Base-by-base conservation (phyloP, 176 grass and related monocot species). In the Raddia distichophylla region DNA sequence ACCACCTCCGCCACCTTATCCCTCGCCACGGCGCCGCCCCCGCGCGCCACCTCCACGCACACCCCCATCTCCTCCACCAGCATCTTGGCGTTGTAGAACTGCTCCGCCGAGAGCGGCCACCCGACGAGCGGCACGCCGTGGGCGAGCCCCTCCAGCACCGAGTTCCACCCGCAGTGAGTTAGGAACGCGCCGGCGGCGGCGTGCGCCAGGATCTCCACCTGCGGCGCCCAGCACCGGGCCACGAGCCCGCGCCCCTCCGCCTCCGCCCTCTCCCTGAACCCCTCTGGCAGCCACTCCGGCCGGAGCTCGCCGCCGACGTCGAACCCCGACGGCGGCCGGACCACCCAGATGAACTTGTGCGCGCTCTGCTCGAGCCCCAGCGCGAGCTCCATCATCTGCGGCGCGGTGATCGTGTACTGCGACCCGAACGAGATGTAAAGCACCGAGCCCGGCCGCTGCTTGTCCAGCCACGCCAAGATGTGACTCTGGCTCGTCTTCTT, bases 91-190 rank as follows among this genome's bases (percentile, higher is more conserved):
- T 85, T 85, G 49, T 55, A 85, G 40, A 89, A 85, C 49, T 89
- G 83, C 27, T 89, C 87, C 15, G 72, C 76, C 57, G 48, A 52
- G 8, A 89, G 72, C 10, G 87, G 73, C 49, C 83, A 81, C 0
- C 69, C 82, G 22, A 85, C 3, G 17, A 82, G 14, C 6, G 83
- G 83, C 73, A 86, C 73, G 18, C 87, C 87, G 10, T 13, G 15
- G 2, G 17, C 32, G 17, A 90, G 64, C 32, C 72, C 75, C 43
- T 89, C 87, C 55, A 71, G 77, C 58, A 49, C 67, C 13, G 87
- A 89, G 71, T 81, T 89, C 87, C 87, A 85, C 5, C 87, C 87
- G 4, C 87, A 84, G 63, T 89, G 87, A 5, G 69, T 89, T 37
- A 89, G 62, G 69, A 89, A 89, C 48, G 37, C 82, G 6, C 87